These are phyloP conservation scores for Omphalea diandra DNA, from an alignment of 441 rosid genomes.

Conservation along the genomic window DNA sequence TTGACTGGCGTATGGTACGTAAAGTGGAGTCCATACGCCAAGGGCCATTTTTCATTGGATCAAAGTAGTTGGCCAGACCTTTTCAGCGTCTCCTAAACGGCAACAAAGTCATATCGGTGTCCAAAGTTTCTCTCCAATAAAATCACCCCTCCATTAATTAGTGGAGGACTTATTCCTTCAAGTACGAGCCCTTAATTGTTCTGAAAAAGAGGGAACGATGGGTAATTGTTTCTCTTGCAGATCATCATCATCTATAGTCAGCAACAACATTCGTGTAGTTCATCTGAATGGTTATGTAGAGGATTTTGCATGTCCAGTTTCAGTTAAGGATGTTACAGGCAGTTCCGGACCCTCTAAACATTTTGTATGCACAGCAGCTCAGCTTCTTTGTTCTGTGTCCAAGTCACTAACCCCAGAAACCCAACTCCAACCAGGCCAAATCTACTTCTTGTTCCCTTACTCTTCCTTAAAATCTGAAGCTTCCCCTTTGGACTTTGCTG, in stretches of 20 bases:
- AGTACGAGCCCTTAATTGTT: not conserved
- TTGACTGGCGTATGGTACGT: no score
- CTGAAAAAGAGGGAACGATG: constrained; percentile 16
- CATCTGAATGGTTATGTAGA: constrained; percentile 42
- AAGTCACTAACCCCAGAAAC: constrained; percentile 29
- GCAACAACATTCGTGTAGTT: constrained; percentile 36
- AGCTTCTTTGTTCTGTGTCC: constrained; percentile 31
- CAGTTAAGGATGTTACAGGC: constrained; percentile 29
- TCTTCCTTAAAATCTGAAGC: constrained; percentile 20
- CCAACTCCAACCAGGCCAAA: constrained; percentile 31
- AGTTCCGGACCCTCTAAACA: constrained; percentile 3
- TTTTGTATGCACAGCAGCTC: constrained; percentile 35
- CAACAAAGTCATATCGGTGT: not conserved
- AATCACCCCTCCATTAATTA: not conserved
- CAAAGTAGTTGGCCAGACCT: not conserved
- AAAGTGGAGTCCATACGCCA: not conserved
- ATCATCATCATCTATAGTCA: constrained; percentile 16
- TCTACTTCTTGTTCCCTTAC: constrained; percentile 39
- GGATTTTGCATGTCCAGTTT: constrained; percentile 34
- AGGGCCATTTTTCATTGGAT: no score
- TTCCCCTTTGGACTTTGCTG: constrained; percentile 29
- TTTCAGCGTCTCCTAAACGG: not conserved
- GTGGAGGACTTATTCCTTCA: not conserved
- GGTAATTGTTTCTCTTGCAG: constrained; percentile 34
- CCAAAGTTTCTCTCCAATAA: not conserved